Base-by-base conservation (phyloP, 495 filamentous ascomycete species). In the Chlorociboria aeruginascens region DNA sequence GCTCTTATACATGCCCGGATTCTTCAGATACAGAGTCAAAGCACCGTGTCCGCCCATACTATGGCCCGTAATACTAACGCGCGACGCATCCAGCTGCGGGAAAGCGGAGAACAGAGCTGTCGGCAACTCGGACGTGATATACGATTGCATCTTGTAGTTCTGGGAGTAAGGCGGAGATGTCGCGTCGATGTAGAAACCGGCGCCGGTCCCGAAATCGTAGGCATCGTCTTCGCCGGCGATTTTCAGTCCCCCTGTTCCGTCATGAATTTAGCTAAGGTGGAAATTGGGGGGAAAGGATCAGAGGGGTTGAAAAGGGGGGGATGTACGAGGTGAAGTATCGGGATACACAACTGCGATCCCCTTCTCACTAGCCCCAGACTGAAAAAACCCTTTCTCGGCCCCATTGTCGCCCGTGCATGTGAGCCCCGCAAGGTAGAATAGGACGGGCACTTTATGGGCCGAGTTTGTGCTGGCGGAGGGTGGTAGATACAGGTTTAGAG, bases 21-120 rank as follows among this genome's bases (percentile, higher is more conserved):
- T 84, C 63, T 84, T 89, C 16, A 98, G 74, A 68, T 83, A 96
- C 55, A 96, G 65, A 43, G 87, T 95, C 53, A 98, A 68, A 40
- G 92, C 92, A 17, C 92, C 92, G 65, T 97, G 92, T 0, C 92
- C 92, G 56, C 92, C 92, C 92, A 98, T 98, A 57, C 77, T 83
- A 64, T 97, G 92, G 3, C 92, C 92, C 32, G 82, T 88, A 54
- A 98, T 90, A 59, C 80, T 80, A 32, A 95, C 77, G 0, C 80
- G 67, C 12, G 55, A 66, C 0, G 59, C 43, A 61, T 95, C 89
- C 2, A 98, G 63, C 57, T 78, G 64, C 55, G 85, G 86, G 54
- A 66, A 66, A 40, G 71, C 66, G 10, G 59, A 62, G 63, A 88
- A 94, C 8, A 96, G 73, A 0, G 79, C 67, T n/a, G 66, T 55